These are phyloP conservation scores for Adansonia digitata DNA, from an alignment of 345 rosid genomes.

Conservation along the genomic window DNA sequence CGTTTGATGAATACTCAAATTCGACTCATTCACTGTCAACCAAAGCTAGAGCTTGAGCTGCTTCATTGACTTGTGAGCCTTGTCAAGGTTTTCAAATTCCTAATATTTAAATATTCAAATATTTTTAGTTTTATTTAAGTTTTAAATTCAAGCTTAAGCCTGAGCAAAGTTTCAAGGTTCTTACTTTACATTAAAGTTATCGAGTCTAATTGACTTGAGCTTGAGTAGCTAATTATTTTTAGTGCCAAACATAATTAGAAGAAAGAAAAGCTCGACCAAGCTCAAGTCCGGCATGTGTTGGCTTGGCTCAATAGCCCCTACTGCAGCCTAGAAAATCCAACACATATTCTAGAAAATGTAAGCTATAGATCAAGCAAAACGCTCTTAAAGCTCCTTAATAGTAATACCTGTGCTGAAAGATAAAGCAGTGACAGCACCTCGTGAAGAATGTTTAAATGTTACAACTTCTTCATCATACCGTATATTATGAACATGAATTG, in stretches of 20 bases:
- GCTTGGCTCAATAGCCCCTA: background rate
- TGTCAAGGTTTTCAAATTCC: background rate
- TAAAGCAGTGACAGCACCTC: constrained; percentile 82
- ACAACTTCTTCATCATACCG: constrained; percentile 70
- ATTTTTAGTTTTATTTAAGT: background rate
- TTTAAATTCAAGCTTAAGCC: background rate
- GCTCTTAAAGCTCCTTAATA: background rate
- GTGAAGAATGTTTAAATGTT: constrained; percentile 63
- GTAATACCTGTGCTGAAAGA: constrained; percentile 74
- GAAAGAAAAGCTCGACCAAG: background rate
- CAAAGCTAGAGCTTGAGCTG: background rate
- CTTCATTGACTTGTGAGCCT: background rate
- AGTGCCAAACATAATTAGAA: background rate
- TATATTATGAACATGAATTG: constrained; percentile 79
- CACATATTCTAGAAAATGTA: background rate
- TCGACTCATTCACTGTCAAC: background rate
- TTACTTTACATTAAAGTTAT: background rate
- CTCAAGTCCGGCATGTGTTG: background rate
- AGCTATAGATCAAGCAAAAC: background rate
- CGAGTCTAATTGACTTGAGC: background rate
- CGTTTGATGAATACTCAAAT: background rate
- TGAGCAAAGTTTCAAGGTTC: background rate
- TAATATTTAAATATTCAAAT: background rate
- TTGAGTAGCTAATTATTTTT: background rate
- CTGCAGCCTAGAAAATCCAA: background rate